phyloP scores from a whole-genome alignment of 1,284 basidiomycete species.

The Agaricales sp. region DNA sequence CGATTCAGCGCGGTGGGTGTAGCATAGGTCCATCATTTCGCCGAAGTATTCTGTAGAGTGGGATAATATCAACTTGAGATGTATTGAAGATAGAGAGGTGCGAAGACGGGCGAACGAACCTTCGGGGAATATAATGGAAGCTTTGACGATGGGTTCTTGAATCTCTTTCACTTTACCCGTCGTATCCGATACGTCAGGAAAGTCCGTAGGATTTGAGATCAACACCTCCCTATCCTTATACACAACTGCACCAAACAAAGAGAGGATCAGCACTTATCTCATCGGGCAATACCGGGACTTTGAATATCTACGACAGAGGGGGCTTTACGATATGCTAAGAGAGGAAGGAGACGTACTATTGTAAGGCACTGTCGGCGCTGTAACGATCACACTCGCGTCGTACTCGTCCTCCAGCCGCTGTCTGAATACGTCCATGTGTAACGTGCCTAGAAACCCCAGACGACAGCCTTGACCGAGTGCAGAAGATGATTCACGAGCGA shows the following conservation, averaged over 20 bases:
- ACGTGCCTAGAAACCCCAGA: conserved; percentile 89
- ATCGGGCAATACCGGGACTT: too few relatives aligned
- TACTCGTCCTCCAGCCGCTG: conserved; percentile 98
- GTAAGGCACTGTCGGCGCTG: conserved; percentile 90
- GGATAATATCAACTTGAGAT: conserved; percentile 3
- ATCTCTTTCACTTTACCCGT: conserved; percentile 58
- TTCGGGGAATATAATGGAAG: conserved; percentile 89
- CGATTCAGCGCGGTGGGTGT: conserved; percentile 67
- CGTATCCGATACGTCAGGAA: conserved; percentile 73
- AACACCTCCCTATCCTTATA: conserved; percentile 61
- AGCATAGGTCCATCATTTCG: conserved; percentile 88
- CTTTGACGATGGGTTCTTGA: conserved; percentile 83
- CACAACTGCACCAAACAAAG: too few relatives aligned
- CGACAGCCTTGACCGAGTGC: conserved; percentile 95
- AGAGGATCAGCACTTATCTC: too few relatives aligned
- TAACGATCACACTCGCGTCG: conserved; percentile 82
- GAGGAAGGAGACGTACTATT: conserved; percentile 43
- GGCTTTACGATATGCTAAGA: conserved; percentile 5
- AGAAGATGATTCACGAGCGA: conserved; percentile 88
- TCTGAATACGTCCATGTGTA: conserved; percentile 97
- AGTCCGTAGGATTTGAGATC: conserved; percentile 88
- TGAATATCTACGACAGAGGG: too few relatives aligned
- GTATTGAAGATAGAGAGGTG: background rate
- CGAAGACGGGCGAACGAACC: conserved; percentile 31
- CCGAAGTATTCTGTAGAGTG: conserved; percentile 61